Conservation (phyloP, 2,329 filamentous ascomycete genomes). For the Xylariaceae sp. region DNA sequence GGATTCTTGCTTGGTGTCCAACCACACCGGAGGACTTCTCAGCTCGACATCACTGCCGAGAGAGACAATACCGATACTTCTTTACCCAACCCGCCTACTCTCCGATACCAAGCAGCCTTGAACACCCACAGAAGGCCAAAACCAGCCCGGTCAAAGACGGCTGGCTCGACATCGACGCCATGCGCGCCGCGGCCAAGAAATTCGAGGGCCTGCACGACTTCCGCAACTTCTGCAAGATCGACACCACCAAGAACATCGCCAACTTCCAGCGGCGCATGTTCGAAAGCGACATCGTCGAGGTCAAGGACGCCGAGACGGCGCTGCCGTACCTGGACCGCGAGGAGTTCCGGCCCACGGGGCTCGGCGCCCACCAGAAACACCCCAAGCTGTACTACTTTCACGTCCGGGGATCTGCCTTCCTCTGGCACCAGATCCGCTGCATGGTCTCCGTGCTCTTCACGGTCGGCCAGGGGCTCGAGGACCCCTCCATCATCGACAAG, state of each 20-base stretch:
- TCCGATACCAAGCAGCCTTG: constrained; percentile 55
- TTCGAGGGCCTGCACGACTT: constrained; percentile 89
- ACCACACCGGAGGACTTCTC: constrained; percentile 75
- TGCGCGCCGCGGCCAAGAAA: constrained; percentile 74
- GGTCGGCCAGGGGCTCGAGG: constrained; percentile 82
- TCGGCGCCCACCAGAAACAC: constrained; percentile 13
- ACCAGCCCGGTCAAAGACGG: constrained; percentile 50
- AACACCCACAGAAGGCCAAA: constrained; percentile 34
- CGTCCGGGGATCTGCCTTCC: constrained; percentile 84
- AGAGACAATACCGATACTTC: constrained; percentile 92
- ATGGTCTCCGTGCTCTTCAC: constrained; percentile 93
- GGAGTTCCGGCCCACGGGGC: constrained; percentile 37
- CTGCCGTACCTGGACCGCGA: constrained; percentile 50
- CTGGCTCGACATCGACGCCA: constrained; percentile 82
- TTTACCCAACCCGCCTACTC: constrained; percentile 91
- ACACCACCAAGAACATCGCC: constrained; percentile 81
- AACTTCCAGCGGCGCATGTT: constrained; percentile 79
- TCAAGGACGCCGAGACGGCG: constrained; percentile 49
- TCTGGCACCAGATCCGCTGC: constrained; percentile 97
- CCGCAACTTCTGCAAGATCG: constrained; percentile 93
- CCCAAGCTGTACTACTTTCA: constrained; percentile 83
- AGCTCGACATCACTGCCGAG: constrained; percentile 86
- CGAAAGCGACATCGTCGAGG: constrained; percentile 72
- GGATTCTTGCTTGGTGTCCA: constrained; percentile 90
- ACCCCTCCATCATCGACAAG: constrained; percentile 65